Evolutionary conservation across 2,329 filamentous ascomycete genomes (phyloP), one percentile per base, ranked within the genome.

Genomic region (Neonectria hederae): DNA sequence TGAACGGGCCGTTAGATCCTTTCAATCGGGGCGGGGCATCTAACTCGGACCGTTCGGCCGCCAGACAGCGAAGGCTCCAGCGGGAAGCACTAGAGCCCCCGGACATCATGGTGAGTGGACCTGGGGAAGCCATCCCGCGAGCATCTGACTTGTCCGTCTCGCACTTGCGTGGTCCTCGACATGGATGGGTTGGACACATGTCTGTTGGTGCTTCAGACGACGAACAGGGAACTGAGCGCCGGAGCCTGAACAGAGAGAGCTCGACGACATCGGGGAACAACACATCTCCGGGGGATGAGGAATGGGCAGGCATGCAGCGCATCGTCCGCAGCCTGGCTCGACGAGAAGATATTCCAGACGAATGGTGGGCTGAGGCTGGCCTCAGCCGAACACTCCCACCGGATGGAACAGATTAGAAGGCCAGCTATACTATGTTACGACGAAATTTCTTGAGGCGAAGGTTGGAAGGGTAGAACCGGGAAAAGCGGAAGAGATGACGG

Each of bases 341-440:
- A 19, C 83, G 92, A 24, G 87, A 92, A 73, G 91, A 94, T 71
- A 90, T 96, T 58, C 91, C 92, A 0, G 92, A 96, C 65, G 89
- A 93, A 68, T 94, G 91, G 89, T 97, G 93, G 93, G 87, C 87
- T 63, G 86, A 87, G 72, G 89, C 85, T 63, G 90, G 90, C 45
- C 83, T 92, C 67, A 89, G 84, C 72, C 86, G 89, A 67, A 89
- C 83, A 14, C 78, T 88, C 59, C 74, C 74, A 26, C 74, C 74
- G 38, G 76, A 76, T 17, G 69, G 66, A 22, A 65, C 65, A 14
- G 72, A 74, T 43, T 76, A 70, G 59, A 66, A 60, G 56, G 54
- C 21, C 19, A 26, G 24, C 19, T 22, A 1, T 46, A 13, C 26
- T 38, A 35, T 58, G 54, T 55, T 48, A 60, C 62, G 45, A 62